Evolutionary conservation across 768 basidiomycete genomes (phyloP), one percentile per base, ranked within the genome.

Genomic region (Trametes meyenii): DNA sequence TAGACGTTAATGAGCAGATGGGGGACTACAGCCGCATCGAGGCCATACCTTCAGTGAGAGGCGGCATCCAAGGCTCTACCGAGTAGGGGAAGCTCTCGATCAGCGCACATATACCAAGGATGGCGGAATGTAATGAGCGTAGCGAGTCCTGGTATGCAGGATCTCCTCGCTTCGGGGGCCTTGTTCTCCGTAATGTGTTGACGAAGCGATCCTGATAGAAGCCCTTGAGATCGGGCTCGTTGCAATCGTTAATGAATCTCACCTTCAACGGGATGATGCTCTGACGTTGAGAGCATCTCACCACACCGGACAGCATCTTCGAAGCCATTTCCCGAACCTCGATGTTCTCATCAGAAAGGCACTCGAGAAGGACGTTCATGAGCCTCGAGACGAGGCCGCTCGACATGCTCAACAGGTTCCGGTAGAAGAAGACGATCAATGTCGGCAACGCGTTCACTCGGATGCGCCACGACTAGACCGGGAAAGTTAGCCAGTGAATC

Each of bases 271-370:
- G 88, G 49, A 90, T 77, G 66, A 96, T 94, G 70, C 85, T 91
- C 63, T 92, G 86, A 58, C 93, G 83, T 70, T 94, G 92, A n/a
- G 94, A 94, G 68, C 92, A 94, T 63, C 94, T 81, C 55, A 97
- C 82, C 64, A 97, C 87, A 10, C 92, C 90, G 29, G 93, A 91
- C 46, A 97, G 77, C 43, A 88, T 88, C 75, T 88, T 88, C 5
- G 92, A 91, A 23, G 92, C 91, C 85, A 91, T 94, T 73, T 94
- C 91, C 64, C 94, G 84, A 42, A 97, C 94, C 75, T 97, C 94
- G 45, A 94, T 88, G 68, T 95, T 96, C 71, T 93, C 92, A 71
- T 97, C 94, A 11, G 85, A 81, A 55, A 97, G 76, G 73, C 94
- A 96, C 56, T 89, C 87, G 16, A 94, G 79, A 55, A 96, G 78